These are phyloP conservation scores for Penicillium vulpinum DNA, from an alignment of 2,329 filamentous ascomycete species.

Conservation along the genomic window DNA sequence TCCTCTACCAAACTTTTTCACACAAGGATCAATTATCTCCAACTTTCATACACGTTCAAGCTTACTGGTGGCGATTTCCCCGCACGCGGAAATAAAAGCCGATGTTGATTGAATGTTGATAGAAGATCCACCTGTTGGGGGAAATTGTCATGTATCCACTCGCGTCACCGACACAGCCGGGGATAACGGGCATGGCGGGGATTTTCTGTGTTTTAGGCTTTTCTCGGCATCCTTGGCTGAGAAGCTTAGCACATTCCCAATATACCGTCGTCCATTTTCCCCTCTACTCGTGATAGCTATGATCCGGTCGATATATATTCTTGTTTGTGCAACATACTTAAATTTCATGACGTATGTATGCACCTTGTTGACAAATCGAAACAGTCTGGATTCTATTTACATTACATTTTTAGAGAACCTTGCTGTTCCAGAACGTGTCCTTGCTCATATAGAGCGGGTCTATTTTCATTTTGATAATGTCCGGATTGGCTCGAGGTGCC, in stretches of 20 bases:
- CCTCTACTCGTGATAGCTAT: too few relatives aligned
- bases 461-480: not conserved
- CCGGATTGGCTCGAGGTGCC: not conserved
- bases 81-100: too few relatives aligned
- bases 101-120: not conserved
- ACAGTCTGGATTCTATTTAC: not conserved
- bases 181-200: not conserved
- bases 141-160: not conserved
- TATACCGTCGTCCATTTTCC: not conserved
- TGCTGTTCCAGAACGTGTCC: not conserved
- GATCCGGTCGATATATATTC: not conserved
- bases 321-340: not conserved
- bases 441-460: not conserved
- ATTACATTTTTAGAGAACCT: not conserved
- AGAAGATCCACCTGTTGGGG: not conserved
- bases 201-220: not conserved
- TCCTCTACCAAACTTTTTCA: not conserved
- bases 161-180: not conserved
- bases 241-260: not conserved
- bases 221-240: not conserved
- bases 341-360: not conserved
- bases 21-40: not conserved
- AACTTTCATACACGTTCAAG: not conserved
- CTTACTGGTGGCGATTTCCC: too few relatives aligned
- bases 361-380: not conserved